These are phyloP conservation scores for Blastobotrys apis DNA, from an alignment of 1,139 yeast genomes.

Conservation along the genomic window DNA sequence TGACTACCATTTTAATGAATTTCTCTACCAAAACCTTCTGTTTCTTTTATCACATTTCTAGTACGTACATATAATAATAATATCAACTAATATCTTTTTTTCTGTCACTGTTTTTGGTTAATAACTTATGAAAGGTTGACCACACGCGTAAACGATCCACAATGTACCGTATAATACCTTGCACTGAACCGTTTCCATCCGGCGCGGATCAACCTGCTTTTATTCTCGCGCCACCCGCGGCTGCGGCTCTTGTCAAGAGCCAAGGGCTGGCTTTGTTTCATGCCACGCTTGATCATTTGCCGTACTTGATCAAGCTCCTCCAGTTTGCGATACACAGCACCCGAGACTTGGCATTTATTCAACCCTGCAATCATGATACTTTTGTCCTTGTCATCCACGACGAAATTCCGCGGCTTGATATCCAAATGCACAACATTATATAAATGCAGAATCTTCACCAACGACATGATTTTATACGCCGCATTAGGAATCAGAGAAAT, in stretches of 20 bases:
- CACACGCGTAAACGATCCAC: no score
- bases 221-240: slow-evolving; percentile 10
- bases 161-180: background rate
- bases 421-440: slow-evolving; percentile 9
- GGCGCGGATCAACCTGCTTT: background rate
- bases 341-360: slow-evolving; percentile 11
- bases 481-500: slow-evolving; percentile 8
- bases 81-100: no score
- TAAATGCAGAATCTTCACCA: slow-evolving; percentile 9
- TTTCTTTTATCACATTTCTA: no score
- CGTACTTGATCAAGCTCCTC: slow-evolving; percentile 13
- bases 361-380: slow-evolving; percentile 4
- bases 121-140: no score
- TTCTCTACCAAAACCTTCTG: no score
- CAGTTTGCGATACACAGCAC: slow-evolving; percentile 9
- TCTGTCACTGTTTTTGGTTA: no score
- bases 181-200: slow-evolving; percentile 1
- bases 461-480: slow-evolving; percentile 9
- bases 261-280: no score
- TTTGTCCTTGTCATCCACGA: slow-evolving; percentile 5
- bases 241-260: no score
- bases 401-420: slow-evolving; percentile 11
- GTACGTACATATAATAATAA: no score
- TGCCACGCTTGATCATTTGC: slow-evolving; percentile 5
- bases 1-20: no score